Evolutionary conservation across 179 eudicot genomes (phyloP), one percentile per base, ranked within the genome.

Genomic region (Drosera spatulata): DNA sequence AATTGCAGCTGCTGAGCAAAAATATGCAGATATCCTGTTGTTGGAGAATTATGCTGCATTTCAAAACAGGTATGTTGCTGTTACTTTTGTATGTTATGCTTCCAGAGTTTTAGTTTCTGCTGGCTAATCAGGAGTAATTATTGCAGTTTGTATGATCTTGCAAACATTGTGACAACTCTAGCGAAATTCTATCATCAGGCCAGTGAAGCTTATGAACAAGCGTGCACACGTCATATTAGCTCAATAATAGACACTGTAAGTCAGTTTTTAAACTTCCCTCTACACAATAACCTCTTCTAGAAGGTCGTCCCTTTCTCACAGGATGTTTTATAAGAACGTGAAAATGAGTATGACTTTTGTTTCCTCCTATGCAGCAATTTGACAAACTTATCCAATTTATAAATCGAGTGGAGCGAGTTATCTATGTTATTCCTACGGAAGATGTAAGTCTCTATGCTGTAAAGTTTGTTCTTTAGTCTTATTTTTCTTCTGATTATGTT

Each of bases 131-230:
- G 50, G 56, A 65, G 51, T 63, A 67, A 37, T 59, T 71, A 22
- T 37, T 82, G 79, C 90, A 93, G 99, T 67, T 77, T 93, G 60
- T 93, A 89, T 78, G 99, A 93, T 66, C 86, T 93, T 53, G 99
- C 99, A 63, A 93, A 93, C 78, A 86, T 81, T 61, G 96, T 93
- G 64, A 86, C 91, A 5, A 89, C 90, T 33, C 69, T 93, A 50
- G 96, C 96, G 53, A 93, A 84, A 75, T 93, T 93, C 72, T 93
- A 93, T 75, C 93, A 86, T 72, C 95, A 93, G 77, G 99, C 99
- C 63, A 93, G 96, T 69, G 99, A 93, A 81, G 79, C 88, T 14
- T 93, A 93, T 69, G 99, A 93, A 68, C 86, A 79, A 77, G 89
- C 99, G 70, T 93, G 99, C 75, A 84, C 89, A 11, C 93, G 95